Conservation (phyloP, 768 basidiomycete species). For the Asterophora lycoperdoides region DNA sequence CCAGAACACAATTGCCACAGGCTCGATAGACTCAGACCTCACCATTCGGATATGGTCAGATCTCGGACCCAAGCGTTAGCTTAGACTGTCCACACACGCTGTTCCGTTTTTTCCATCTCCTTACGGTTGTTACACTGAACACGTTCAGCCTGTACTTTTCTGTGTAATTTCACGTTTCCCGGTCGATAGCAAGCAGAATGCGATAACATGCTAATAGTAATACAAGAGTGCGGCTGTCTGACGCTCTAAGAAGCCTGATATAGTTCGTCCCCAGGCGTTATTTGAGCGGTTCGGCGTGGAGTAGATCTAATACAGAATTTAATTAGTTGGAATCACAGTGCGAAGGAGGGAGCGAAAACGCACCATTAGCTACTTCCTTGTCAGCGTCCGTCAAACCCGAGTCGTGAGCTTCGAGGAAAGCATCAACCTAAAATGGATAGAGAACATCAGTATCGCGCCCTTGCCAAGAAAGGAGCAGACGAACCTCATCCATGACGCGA, state of each 20-base stretch:
- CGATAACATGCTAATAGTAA: conserved; percentile 5
- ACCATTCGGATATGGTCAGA: conserved; percentile 83
- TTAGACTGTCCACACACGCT: not conserved
- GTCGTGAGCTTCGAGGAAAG: conserved; percentile 92
- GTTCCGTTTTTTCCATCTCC: not conserved
- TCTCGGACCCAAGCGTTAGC: conserved; percentile 27
- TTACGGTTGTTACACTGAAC: no score
- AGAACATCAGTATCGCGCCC: not conserved
- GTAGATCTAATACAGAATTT: conserved; percentile 19
- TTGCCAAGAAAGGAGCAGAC: conserved; percentile 8
- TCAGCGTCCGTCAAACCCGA: conserved; percentile 78
- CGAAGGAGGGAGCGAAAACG: conserved; percentile 15
- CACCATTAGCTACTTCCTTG: conserved; percentile 73
- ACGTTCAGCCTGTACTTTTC: not conserved
- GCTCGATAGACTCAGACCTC: conserved; percentile 80
- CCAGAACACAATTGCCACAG: conserved; percentile 85
- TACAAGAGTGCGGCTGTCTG: conserved; percentile 6
- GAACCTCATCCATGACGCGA: conserved; percentile 85
- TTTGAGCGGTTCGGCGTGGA: conserved; percentile 27
- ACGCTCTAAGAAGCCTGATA: not conserved
- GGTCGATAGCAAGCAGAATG: conserved; percentile 3
- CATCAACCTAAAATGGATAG: conserved; percentile 60
- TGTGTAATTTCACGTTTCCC: conserved; percentile 4
- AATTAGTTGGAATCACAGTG: not conserved
- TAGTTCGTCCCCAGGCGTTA: conserved; percentile 12